Evolutionary conservation across 176 grass and related monocot genomes (phyloP), one percentile per base, ranked within the genome.

Genomic region (Oryza brachyantha): DNA sequence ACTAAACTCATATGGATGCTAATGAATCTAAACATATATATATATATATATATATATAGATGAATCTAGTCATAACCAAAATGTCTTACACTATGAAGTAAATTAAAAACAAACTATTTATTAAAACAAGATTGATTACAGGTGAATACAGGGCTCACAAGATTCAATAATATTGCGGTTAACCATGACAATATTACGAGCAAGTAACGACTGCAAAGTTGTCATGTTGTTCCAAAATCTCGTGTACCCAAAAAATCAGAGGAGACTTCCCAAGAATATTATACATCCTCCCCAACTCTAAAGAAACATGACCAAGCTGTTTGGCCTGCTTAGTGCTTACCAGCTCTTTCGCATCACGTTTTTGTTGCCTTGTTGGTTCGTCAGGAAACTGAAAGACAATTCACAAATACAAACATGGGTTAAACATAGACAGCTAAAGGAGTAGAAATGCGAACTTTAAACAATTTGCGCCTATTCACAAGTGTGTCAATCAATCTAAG

Each of bases 361-460:
- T 99, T 60, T 99, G 96, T 64, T 99, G 96, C 75, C 88, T 92
- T 4, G 90, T 91, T 61, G 96, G 92, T 52, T 91, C 74, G 54
- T 99, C 96, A 60, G 90, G 96, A 80, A 90, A 99, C 96, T 99
- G 90, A 79, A 89, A 80, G 13, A 54, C 17, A 32, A 12, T 4
- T 61, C 59, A 24, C 10, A 68, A 29, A 59, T 25, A 27, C 26
- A 43, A 43, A 19, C 12, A 61, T 13, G 40, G 27, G 21, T 31
- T 50, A 62, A 39, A 8, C 43, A 13, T 46, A 21, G 40, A 34
- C 9, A 75, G 32, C 3, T 63, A 25, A 73, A 73, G 22, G 22
- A 79, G 29, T 10, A 29, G 39, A 13, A 13, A 42, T 37, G 7
- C n/a, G 34, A 11, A 38, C 3, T 72, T n/a, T 7, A 0, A 65